These are phyloP conservation scores for Pythium aristosporum DNA, from an alignment of 352 stramenopile species.

Conservation along the genomic window DNA sequence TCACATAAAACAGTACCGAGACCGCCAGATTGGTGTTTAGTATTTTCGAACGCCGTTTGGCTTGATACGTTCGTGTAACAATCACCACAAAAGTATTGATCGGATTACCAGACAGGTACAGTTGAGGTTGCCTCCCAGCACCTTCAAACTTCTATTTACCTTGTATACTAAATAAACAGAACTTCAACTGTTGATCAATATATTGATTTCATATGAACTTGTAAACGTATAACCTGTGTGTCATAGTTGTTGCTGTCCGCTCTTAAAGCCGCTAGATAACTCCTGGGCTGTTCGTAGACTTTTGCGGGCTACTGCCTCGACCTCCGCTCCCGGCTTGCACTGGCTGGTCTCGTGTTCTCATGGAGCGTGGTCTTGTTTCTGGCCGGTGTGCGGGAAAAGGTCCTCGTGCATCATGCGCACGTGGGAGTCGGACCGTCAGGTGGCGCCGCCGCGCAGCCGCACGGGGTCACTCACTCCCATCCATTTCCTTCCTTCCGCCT, in stretches of 20 bases:
- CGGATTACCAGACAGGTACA: neutral
- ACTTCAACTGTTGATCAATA: no score
- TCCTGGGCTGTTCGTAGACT: neutral
- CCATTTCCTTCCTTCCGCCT: neutral
- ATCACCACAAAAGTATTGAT: conserved; percentile 13
- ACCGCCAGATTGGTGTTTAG: no score
- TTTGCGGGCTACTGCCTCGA: neutral
- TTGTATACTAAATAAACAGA: no score
- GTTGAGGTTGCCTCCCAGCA: neutral
- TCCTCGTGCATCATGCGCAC: conserved; percentile 8
- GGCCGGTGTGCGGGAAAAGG: conserved; percentile 1
- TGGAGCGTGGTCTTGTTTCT: conserved; percentile 8
- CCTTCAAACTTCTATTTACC: no score
- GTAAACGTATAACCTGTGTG: no score
- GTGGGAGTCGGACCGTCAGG: conserved; percentile 17
- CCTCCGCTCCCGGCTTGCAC: no score
- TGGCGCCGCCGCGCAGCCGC: conserved; percentile 18
- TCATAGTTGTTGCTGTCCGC: no score
- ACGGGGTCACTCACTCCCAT: neutral
- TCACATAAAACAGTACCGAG: no score
- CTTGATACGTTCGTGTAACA: neutral
- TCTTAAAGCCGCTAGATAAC: no score
- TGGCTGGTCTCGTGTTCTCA: neutral
- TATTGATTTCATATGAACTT: no score
- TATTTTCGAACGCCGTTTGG: no score